These are phyloP conservation scores for Lotus japonicus DNA, from an alignment of 306 rosid species.

Conservation along the genomic window DNA sequence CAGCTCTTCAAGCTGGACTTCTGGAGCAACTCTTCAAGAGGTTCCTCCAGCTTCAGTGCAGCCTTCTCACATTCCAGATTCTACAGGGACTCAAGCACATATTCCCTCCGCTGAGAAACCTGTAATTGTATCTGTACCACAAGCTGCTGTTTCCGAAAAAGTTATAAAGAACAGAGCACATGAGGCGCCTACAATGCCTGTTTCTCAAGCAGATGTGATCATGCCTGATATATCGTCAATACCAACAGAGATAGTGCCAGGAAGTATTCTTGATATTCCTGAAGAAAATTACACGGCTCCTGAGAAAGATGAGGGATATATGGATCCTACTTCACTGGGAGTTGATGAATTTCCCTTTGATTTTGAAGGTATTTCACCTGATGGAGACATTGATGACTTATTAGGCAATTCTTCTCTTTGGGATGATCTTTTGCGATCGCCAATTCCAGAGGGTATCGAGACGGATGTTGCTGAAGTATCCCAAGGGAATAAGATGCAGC, in stretches of 20 bases:
- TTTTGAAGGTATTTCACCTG: constrained; percentile 42
- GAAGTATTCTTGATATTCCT: constrained; percentile 40
- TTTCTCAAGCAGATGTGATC: constrained; percentile 41
- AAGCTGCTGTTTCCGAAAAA: constrained; percentile 40
- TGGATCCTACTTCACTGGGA: constrained; percentile 46
- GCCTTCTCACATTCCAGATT: constrained; percentile 34
- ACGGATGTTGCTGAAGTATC: constrained; percentile 34
- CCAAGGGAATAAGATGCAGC: constrained; percentile 43
- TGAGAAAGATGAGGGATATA: constrained; percentile 40
- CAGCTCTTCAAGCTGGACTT: constrained; percentile 52
- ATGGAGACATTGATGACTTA: constrained; percentile 67
- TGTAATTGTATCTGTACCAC: constrained; percentile 44
- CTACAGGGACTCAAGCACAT: constrained; percentile 29
- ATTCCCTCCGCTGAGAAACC: constrained; percentile 37
- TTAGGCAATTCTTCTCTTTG: constrained; percentile 50
- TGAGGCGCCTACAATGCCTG: constrained; percentile 36
- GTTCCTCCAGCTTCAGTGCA: constrained; percentile 53
- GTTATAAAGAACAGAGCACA: constrained; percentile 35
- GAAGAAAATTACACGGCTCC: constrained; percentile 42
- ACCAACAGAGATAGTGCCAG: constrained; percentile 41
- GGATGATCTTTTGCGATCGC: constrained; percentile 54
- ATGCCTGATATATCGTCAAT: constrained; percentile 64
- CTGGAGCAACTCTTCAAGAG: constrained; percentile 84
- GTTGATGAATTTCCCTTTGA: constrained; percentile 46
- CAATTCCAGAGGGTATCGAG: constrained; percentile 46